phyloP scores from a whole-genome alignment of 805 yeast genomes.

The Cyberlindnera subsufficiens region DNA sequence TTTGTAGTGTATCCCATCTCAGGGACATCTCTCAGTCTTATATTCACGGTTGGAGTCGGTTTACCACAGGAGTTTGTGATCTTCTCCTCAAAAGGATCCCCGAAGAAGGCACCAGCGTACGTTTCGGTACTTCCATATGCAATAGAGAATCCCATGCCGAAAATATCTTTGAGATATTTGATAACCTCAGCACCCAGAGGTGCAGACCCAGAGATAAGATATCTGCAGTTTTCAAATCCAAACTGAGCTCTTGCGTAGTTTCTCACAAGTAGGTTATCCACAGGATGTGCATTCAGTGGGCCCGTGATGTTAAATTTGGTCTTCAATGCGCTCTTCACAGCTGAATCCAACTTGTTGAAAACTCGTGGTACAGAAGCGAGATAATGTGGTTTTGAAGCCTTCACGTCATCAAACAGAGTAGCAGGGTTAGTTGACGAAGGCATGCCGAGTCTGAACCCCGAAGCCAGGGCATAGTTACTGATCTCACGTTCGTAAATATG shows the following conservation, averaged over 20 bases:
- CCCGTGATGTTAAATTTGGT: constrained; percentile 1
- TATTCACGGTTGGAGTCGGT: constrained; percentile 43
- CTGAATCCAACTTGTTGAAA: constrained; percentile 46
- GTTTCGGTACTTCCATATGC: constrained; percentile 74
- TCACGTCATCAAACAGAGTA: constrained; percentile 50
- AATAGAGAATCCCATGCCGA: constrained; percentile 40
- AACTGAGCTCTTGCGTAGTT: constrained; percentile 35
- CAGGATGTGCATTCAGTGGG: background rate
- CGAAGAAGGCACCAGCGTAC: constrained; percentile 47
- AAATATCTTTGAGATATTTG: constrained; percentile 48
- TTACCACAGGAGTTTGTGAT: constrained; percentile 47
- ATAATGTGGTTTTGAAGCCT: constrained; percentile 43
- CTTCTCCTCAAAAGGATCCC: constrained; percentile 38
- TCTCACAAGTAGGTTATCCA: background rate
- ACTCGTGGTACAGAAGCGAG: constrained; percentile 59
- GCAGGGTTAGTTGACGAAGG: constrained; percentile 43
- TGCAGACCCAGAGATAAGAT: constrained; percentile 53
- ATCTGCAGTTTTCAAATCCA: constrained; percentile 38
- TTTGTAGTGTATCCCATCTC: constrained; percentile 45
- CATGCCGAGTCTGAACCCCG: constrained; percentile 33
- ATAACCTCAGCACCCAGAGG: constrained; percentile 60
- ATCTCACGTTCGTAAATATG: constrained; percentile 48
- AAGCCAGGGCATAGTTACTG: constrained; percentile 33
- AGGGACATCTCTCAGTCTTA: constrained; percentile 55
- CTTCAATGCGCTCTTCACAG: background rate